Evolutionary conservation across 1,284 basidiomycete genomes (phyloP), one percentile per base, ranked within the genome.

Genomic region (Rhodotorula sp.): DNA sequence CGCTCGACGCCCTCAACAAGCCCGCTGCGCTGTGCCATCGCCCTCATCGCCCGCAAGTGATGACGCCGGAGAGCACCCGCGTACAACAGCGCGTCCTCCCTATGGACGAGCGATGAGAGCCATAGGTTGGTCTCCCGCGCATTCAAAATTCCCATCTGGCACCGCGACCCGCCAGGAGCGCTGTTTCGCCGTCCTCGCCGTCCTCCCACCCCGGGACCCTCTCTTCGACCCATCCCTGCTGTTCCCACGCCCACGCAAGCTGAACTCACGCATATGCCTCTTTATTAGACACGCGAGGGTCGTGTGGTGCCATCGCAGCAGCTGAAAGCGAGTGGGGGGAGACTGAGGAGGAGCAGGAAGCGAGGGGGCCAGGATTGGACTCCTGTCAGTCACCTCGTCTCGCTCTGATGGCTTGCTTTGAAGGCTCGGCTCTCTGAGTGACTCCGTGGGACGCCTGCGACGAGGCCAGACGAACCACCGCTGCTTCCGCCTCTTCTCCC

Each of bases 241-340:
- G 60, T 54, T 66, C 70, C 51, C 70, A 75, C 55, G 71, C 65
- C 79, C 78, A 76, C 77, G 80, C 77, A 1, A 75, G 77, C 64
- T 7, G 26, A 9, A 81, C 81, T 76, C 83, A 81, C 65, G 81
- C 76, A 55, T 80, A 81, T 57, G 83, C 80, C 79, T 84, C 82
- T 67, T 78, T 76, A 75, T 83, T 81, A 65, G 79, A 80, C 72
- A 83, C 79, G 47, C 79, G 78, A 50, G 82, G 79, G 69, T 78
- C 77, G 56, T 58, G 58, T 13, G 61, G 60, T 10, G 64, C 64
- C 68, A 70, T 70, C 28, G 37, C 37, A n/a, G 24, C 1, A 53
- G 52, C 13, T 31, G 30, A 15, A 54, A 31, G 53, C 31, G 28
- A 30, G 9, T 54, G 16, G 34, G 22, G 31, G 30, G 28, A 28